Base-by-base conservation (phyloP, 1,284 basidiomycete genomes). In the Pseudozyma thailandica region DNA sequence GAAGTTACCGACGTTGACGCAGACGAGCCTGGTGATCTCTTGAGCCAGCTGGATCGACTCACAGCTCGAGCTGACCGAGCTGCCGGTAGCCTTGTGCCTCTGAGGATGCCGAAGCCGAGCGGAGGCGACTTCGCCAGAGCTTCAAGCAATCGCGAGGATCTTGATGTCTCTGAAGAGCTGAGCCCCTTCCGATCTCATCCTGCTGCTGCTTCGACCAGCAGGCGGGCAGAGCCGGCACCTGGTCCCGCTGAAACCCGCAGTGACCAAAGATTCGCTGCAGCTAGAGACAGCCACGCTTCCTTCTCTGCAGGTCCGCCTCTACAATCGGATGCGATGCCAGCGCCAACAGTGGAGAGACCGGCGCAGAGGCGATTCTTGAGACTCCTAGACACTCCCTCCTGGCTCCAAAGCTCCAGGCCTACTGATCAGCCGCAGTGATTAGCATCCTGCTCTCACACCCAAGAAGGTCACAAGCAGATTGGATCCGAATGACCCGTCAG, bases 321-420 rank as follows among this genome's bases (percentile, higher is more conserved):
- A n/a, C n/a, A n/a, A n/a, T n/a, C n/a, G 13, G 33, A 35, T 12
- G 8, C 13, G 13, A 12, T 35, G 33, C 8, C 33, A 35, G 33
- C 13, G 6, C 8, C 15, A 13, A 21, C 51, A 13, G 31, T 6
- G 7, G 44, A 55, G 27, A 48, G 52, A 39, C 56, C 63, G 1
- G 39, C 63, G 30, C 63, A 66, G 26, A 45, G 57, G 31, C 63
- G 57, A 30, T 66, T 66, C 13, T 49, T 60, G 10, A 50, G 31
- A 16, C 12, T 18, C 2, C 44, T 66, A 13, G 33, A 35, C 33
- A 21, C 38, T 23, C 56, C 63, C 4, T 42, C 53, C 20, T 66
- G 56, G 56, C 48, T 51, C 28, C 27, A 26, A n/a, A 35, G 48
- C 26, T 18, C 42, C n/a, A 37, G 43, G 13, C 6, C 39, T 10